phyloP scores from a whole-genome alignment of 2,329 filamentous ascomycete species.

The Graphium sp. region DNA sequence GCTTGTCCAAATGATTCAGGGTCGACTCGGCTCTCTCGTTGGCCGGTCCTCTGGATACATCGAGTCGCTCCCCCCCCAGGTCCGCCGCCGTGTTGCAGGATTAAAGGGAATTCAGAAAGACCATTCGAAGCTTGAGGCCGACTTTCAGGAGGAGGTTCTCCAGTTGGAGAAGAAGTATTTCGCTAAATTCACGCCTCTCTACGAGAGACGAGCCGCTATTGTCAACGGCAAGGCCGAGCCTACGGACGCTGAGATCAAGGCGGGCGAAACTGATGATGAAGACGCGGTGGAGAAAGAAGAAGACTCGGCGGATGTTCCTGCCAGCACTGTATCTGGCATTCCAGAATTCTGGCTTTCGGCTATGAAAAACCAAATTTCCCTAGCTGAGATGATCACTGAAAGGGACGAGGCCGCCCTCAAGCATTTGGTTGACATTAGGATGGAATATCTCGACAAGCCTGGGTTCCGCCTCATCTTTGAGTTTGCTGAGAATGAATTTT shows the following conservation, averaged over 20 bases:
- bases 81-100: conserved; percentile 85
- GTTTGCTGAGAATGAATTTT: conserved; percentile 88
- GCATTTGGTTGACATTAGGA: conserved; percentile 79
- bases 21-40: conserved; percentile 82
- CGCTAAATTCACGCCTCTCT: conserved; percentile 93
- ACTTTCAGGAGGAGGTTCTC: conserved; percentile 97
- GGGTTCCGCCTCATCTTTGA: conserved; percentile 98
- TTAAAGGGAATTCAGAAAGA: conserved; percentile 98
- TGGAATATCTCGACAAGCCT: conserved; percentile 98
- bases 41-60: conserved; percentile 95
- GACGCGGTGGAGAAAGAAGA: conserved; percentile 38
- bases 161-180: conserved; percentile 99
- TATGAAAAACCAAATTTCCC: conserved; percentile 98
- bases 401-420: conserved; percentile 90
- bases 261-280: conserved; percentile 55
- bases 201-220: conserved; percentile 85
- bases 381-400: conserved; percentile 97
- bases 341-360: conserved; percentile 99
- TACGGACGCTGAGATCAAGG: conserved; percentile 70
- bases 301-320: conserved; percentile 28
- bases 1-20: conserved; percentile 94
- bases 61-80: conserved; percentile 77
- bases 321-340: conserved; percentile 54
- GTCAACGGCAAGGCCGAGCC: conserved; percentile 80
- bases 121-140: conserved; percentile 92